Evolutionary conservation across 208 protist species (phyloP).

Genomic region (Acanthamoeba divionensis): DNA sequence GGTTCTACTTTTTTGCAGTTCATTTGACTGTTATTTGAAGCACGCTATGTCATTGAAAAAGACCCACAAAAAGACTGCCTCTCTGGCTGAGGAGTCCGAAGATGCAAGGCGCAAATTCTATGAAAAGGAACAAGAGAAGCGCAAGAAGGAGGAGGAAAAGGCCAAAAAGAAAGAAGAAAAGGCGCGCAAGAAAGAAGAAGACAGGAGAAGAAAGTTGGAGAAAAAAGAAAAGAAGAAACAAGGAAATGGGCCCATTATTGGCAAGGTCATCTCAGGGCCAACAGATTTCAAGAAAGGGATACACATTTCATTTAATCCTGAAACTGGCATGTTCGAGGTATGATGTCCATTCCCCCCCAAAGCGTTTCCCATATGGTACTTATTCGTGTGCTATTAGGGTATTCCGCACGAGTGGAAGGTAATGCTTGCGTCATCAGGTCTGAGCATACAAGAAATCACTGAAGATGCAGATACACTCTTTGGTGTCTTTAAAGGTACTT

Average conservation of each 20-base stretch:
- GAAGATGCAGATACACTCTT: constrained; percentile 26
- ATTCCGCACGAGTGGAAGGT: constrained; percentile 47
- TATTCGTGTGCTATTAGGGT: neutral
- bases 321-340: constrained; percentile 39
- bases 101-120: constrained; percentile 6
- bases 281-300: constrained; percentile 42
- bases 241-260: neutral
- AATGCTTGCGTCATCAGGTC: neutral
- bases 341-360: neutral
- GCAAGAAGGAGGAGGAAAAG: neutral
- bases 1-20: no score
- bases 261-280: neutral
- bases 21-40: no score
- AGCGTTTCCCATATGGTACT: neutral
- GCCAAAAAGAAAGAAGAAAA: constrained; percentile 1
- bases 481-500: constrained; percentile 13
- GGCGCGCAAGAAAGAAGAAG: constrained; percentile 8
- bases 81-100: no score
- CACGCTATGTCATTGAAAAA: no score
- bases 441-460: neutral
- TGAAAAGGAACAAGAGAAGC: neutral
- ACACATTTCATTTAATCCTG: constrained; percentile 34
- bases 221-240: neutral
- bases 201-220: neutral
- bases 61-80: no score